A percentile compares a stretch with the other conserved stretches of the same genome.
These are phyloP conservation scores for Hanseniaspora gamundiae DNA, from an alignment of 1,139 yeast species.

Conservation along the genomic window DNA sequence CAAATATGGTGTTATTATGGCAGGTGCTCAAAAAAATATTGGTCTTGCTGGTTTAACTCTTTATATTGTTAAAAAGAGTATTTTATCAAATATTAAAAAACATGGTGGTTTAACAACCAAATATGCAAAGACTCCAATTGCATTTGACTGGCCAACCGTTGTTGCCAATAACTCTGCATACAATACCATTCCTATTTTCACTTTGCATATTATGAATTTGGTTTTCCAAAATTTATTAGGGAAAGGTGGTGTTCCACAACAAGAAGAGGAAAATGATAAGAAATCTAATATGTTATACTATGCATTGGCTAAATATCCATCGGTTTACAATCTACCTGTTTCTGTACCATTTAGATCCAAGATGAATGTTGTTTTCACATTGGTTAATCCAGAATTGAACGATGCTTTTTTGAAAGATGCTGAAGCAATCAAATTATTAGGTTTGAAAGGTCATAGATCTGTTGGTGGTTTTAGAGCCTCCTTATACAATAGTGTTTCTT, in stretches of 20 bases:
- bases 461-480: conserved; percentile 97
- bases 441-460: conserved; percentile 90
- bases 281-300: conserved; percentile 55
- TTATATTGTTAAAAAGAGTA: conserved; percentile 72
- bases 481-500: conserved; percentile 72
- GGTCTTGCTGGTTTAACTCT: conserved; percentile 93
- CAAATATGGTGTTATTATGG: conserved; percentile 76
- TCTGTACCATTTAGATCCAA: conserved; percentile 52
- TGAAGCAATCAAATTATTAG: conserved; percentile 44
- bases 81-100: conserved; percentile 37
- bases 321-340: conserved; percentile 56
- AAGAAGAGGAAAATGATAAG: conserved; percentile 42
- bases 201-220: conserved; percentile 71
- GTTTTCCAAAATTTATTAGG: conserved; percentile 52
- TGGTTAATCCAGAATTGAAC: conserved; percentile 51
- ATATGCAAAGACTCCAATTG: conserved; percentile 69
- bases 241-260: conserved; percentile 49
- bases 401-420: conserved; percentile 55
- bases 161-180: conserved; percentile 84
- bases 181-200: conserved; percentile 89
- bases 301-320: conserved; percentile 54
- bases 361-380: conserved; percentile 89
- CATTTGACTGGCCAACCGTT: conserved; percentile 76
- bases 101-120: conserved; percentile 39
- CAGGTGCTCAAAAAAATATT: conserved; percentile 97